These are phyloP conservation scores for Penicillium hordei DNA, from an alignment of 2,329 filamentous ascomycete species.

Conservation along the genomic window DNA sequence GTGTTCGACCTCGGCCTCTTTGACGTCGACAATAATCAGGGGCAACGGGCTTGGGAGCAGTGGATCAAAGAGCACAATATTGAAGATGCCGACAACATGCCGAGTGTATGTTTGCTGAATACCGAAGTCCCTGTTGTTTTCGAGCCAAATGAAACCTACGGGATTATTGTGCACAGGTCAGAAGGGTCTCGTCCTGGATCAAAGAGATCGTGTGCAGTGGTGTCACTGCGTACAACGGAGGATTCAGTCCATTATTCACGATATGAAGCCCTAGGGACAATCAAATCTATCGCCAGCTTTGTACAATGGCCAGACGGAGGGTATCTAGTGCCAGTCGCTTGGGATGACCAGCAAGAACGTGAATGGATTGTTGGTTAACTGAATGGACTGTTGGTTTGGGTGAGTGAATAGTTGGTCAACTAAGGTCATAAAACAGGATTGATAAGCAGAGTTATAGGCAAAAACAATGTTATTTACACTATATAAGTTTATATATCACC, in stretches of 20 bases:
- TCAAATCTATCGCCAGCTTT: background rate
- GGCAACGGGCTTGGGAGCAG: background rate
- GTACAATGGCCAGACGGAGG: background rate
- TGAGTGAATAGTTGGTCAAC: background rate
- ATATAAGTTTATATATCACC: no score
- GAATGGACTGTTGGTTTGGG: background rate
- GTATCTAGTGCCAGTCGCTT: background rate
- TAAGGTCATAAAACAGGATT: background rate
- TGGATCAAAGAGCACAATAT: background rate
- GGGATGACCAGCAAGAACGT: background rate
- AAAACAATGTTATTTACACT: no score
- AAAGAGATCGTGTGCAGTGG: background rate
- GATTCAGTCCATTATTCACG: background rate
- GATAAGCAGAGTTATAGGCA: no score
- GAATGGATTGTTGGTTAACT: constrained; percentile 1
- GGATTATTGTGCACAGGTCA: background rate
- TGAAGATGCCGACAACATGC: background rate
- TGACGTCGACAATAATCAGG: background rate
- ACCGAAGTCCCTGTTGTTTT: background rate
- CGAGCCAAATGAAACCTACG: background rate
- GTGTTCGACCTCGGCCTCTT: background rate
- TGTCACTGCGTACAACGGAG: background rate
- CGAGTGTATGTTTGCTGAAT: background rate
- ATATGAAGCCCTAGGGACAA: background rate
- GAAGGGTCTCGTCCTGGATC: background rate